These are phyloP conservation scores for Lasiodiplodia sp. DNA, from an alignment of 2,329 filamentous ascomycete species.

Conservation along the genomic window DNA sequence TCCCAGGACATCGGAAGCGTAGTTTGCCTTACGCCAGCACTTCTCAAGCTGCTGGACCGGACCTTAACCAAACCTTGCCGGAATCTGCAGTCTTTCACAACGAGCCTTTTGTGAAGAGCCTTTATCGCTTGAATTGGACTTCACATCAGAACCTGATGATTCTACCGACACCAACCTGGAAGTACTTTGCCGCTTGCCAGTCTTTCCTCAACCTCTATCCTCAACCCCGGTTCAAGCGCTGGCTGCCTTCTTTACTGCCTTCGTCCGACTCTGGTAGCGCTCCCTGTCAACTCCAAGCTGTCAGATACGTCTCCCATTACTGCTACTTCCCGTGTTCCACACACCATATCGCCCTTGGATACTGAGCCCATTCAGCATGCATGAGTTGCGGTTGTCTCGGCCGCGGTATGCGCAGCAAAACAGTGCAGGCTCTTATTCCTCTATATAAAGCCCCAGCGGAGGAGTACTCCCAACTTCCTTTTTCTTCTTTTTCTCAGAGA, in stretches of 20 bases:
- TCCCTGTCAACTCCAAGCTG: no score
- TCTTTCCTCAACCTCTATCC: no score
- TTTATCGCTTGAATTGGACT: not conserved
- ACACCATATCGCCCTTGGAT: not conserved
- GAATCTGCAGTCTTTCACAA: not conserved
- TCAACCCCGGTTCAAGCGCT: no score
- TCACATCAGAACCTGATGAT: not conserved
- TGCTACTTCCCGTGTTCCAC: not conserved
- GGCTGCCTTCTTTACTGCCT: no score
- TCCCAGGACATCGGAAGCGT: not conserved
- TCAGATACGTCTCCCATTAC: not conserved
- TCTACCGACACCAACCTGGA: not conserved
- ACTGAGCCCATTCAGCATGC: no score
- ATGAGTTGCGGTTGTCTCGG: not conserved
- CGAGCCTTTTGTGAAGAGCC: not conserved
- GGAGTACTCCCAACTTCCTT: not conserved
- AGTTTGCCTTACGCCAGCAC: not conserved
- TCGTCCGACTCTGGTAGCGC: no score
- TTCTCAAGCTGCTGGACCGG: not conserved
- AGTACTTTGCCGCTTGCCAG: no score
- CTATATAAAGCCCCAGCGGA: not conserved
- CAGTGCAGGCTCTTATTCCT: not conserved
- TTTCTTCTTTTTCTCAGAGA: not conserved
- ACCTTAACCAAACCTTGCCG: not conserved
- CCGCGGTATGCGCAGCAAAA: not conserved